Base-by-base conservation (phyloP, 2,329 filamentous ascomycete genomes). In the Talaromyces rugulosus region DNA sequence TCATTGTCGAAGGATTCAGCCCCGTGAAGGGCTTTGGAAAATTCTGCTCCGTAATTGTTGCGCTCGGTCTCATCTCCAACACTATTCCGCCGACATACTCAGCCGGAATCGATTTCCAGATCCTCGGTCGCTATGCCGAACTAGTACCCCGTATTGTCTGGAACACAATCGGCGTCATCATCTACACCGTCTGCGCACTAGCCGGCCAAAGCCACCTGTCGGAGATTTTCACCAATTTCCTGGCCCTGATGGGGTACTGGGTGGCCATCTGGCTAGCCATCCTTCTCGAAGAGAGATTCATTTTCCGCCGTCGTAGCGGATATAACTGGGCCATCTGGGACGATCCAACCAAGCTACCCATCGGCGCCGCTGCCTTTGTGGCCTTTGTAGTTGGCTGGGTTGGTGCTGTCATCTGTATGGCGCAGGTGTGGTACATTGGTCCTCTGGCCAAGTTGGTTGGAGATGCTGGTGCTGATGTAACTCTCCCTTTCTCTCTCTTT, bases 221-320 rank as follows among this genome's bases (percentile, higher is more conserved):
- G 0, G 80, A 80, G 30, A 88, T 90, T 62, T 89, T 90, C 70
- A 85, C 84, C 11, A 89, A 89, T 70, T 89, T 90, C 71, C 78
- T 90, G 5, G 85, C 86, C 0, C 75, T 90, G 27, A 89, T 90
- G 84, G 88, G 87, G 1, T 90, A 89, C 72, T 90, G 86, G 87
- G 81, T 88, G 16, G 81, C 81, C 14, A 84, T 89, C 52, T 88
- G 86, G 85, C 80, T 89, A 23, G 81, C 82, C 1, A 87, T 90
- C 54, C 77, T 84, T 1, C 72, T 78, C 14, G 75, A 79, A 63
- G 88, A 90, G 69, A 82, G 87, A 56, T 71, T 87, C 23, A 77
- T 90, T 56, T 90, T 90, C 71, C 80, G 85, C 1, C 75, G 78
- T 3, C 77, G 72, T 56, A 47, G 69, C 1, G 78, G 77, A 1